These are phyloP conservation scores for Daldinia grandis DNA, from an alignment of 495 filamentous ascomycete species.

Conservation along the genomic window DNA sequence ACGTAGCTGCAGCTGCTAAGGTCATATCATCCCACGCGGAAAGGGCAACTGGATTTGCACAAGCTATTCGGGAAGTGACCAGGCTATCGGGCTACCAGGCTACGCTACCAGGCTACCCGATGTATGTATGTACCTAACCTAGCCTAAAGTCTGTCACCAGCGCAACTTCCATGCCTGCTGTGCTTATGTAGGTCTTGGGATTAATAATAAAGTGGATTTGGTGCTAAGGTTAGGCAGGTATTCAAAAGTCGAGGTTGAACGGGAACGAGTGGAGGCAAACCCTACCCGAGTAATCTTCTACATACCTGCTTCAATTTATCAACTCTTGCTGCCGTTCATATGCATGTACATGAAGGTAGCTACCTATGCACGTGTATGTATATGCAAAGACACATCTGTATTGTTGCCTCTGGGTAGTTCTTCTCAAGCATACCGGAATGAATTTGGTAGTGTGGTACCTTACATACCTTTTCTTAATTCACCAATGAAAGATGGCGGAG, in stretches of 20 bases:
- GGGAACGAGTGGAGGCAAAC: conserved; percentile 21
- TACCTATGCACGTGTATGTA: conserved; percentile 14
- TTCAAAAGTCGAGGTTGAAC: conserved; percentile 16
- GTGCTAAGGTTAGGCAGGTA: no score
- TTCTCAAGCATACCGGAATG: not conserved
- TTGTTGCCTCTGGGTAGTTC: conserved; percentile 1
- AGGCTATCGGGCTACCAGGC: no score
- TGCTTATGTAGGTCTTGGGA: not conserved
- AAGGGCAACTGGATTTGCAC: conserved; percentile 17
- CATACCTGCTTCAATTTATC: not conserved
- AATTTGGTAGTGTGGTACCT: conserved; percentile 20
- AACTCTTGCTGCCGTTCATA: not conserved
- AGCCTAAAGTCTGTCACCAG: not conserved
- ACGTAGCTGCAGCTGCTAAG: conserved; percentile 28
- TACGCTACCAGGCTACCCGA: no score
- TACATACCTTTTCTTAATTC: conserved; percentile 2
- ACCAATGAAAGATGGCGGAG: not conserved
- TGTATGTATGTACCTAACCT: not conserved
- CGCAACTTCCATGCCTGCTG: not conserved
- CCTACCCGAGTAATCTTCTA: conserved; percentile 20
- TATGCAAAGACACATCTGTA: conserved; percentile 16
- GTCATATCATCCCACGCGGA: conserved; percentile 32
- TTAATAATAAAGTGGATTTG: conserved; percentile 9
- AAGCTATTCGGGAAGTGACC: conserved; percentile 2
- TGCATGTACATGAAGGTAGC: not conserved